Evolutionary conservation across 345 rosid genomes (phyloP).

Genomic region (Aegle marmelos): DNA sequence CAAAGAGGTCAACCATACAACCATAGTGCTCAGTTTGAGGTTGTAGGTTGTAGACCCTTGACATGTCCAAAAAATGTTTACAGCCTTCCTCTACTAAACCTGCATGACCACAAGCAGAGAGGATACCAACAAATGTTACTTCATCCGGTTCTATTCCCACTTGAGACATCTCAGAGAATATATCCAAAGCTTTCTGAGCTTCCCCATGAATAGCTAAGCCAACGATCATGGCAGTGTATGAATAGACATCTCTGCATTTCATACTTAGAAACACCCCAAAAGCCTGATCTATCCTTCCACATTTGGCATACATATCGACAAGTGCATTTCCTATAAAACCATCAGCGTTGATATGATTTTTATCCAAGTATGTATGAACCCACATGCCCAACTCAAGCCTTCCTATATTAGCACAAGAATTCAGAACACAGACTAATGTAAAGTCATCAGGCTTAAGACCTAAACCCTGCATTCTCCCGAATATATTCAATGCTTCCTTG

Average conservation of each 20-base stretch:
- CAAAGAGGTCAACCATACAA: slow-evolving; percentile 59
- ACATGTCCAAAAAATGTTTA: slow-evolving; percentile 47
- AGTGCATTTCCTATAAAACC: slow-evolving; percentile 48
- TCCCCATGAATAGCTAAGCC: slow-evolving; percentile 57
- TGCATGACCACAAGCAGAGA: slow-evolving; percentile 52
- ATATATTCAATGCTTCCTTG: slow-evolving; percentile 38
- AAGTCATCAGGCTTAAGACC: slow-evolving; percentile 35
- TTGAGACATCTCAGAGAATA: slow-evolving; percentile 44
- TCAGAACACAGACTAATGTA: slow-evolving; percentile 41
- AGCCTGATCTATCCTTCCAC: slow-evolving; percentile 45
- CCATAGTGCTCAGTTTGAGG: slow-evolving; percentile 56
- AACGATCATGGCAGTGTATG: slow-evolving; percentile 50
- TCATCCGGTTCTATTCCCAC: slow-evolving; percentile 39
- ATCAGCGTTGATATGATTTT: slow-evolving; percentile 31
- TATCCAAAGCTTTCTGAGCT: slow-evolving; percentile 29
- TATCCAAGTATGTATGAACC: slow-evolving; percentile 45
- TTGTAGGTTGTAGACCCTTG: slow-evolving; percentile 35
- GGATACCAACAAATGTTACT: slow-evolving; percentile 53
- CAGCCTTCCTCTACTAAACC: slow-evolving; percentile 47
- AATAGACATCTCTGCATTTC: slow-evolving; percentile 41
- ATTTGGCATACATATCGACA: slow-evolving; percentile 60
- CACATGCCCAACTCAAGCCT: slow-evolving; percentile 44
- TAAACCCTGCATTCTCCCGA: slow-evolving; percentile 33
- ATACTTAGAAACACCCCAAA: slow-evolving; percentile 34
- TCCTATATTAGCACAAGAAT: slow-evolving; percentile 51